These are phyloP conservation scores for Chlorella sp. DNA, from an alignment of 139 green algal genomes.

Conservation along the genomic window DNA sequence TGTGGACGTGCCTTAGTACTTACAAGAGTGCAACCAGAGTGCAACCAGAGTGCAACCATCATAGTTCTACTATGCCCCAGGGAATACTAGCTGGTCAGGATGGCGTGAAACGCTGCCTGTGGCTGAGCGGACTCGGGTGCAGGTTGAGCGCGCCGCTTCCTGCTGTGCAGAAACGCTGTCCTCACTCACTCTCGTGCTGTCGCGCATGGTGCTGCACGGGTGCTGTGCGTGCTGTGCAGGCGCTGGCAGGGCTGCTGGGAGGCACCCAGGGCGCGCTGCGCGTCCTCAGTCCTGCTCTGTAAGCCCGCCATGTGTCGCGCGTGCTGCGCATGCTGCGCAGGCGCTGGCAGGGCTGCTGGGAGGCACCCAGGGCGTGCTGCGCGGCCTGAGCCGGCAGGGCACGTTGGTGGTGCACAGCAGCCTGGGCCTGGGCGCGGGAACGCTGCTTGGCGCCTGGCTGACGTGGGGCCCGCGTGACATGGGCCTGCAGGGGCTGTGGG, in stretches of 20 bases:
- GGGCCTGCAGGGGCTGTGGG: neutral
- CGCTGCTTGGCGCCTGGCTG: neutral
- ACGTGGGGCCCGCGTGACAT: neutral
- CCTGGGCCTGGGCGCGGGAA: neutral
- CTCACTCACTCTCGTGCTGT: no score
- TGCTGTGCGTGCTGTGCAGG: neutral
- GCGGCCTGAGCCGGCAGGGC: neutral
- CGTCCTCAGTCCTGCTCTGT: neutral
- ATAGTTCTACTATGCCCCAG: no score
- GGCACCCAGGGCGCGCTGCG: constrained; percentile 1
- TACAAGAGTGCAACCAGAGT: no score
- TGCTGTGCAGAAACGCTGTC: no score
- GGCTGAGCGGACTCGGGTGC: no score
- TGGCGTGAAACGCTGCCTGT: no score
- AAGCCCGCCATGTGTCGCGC: no score
- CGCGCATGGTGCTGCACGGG: no score
- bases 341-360: neutral
- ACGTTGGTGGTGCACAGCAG: constrained; percentile 5
- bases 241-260: neutral
- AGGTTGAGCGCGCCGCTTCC: no score
- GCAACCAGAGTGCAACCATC: no score
- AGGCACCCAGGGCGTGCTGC: neutral
- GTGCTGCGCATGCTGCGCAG: neutral
- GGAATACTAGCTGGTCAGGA: no score
- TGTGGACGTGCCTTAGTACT: neutral